Base-by-base conservation (phyloP, 768 basidiomycete species). In the Tulasnella sp. region DNA sequence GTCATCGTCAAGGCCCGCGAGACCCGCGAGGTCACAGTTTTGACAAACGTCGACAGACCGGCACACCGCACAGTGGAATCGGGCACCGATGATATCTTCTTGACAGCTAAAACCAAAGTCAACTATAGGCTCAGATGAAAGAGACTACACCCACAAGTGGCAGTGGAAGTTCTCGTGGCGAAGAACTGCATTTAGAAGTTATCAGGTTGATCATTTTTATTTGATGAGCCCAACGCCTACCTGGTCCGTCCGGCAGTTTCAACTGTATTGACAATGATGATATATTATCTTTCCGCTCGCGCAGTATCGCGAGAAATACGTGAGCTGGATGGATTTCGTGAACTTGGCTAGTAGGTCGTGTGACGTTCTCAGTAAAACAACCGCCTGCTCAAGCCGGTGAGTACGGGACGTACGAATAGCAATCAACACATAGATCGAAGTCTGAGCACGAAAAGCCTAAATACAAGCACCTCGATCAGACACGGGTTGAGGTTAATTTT, bases 41-140 rank as follows among this genome's bases (percentile, higher is more conserved):
- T 85, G 79, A 65, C 90, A 92, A 30, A 92, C 90, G 66, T 92
- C 88, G 41, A 90, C 78, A 5, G 82, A 80, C 43, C 85, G 80
- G 68, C 94, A 97, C 21, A 89, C 82, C 9, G 88, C 88, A 66
- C 94, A 97, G 67, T 92, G 94, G 71, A 92, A 96, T 3, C 89
- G 80, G 15, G 92, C 89, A 15, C 94, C 94, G 26, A 95, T 79
- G 63, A 97, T 94, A 64, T 92, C 90, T 64, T 85, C 82, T 61
- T 88, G 73, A 68, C 93, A 97, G 65, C 93, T 93, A 65, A 19
- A 8, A 38, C 5, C 13, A 24, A 51, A 1, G 1, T 29, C 29
- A 51, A n/a, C n/a, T n/a, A n/a, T n/a, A n/a, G n/a, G n/a, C n/a
- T n/a, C n/a, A n/a, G n/a, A n/a, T n/a, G n/a, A n/a, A n/a, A n/a